Percentiles rank a stretch among this genome's conserved stretches.
These are phyloP conservation scores for Cyberlindnera japonica DNA, from an alignment of 805 yeast genomes.

Conservation along the genomic window DNA sequence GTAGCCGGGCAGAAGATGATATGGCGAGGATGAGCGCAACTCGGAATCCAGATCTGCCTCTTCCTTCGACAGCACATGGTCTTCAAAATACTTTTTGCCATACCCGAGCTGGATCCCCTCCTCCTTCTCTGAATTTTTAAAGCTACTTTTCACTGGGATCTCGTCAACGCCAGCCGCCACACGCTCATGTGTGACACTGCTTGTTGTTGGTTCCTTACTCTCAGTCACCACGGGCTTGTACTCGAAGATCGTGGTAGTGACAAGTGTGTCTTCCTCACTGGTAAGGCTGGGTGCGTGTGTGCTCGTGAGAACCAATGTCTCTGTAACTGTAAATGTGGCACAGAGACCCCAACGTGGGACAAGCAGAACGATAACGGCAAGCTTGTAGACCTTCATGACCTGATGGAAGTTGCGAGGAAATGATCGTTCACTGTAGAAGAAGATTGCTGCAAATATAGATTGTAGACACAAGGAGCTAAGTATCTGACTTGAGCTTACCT, in stretches of 20 bases:
- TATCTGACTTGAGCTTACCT: too few species aligned
- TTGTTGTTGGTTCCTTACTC: background rate
- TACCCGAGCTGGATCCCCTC: background rate
- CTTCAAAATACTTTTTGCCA: conserved; percentile 5
- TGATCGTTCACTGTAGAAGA: too few species aligned
- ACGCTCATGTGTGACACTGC: background rate
- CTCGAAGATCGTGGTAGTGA: conserved; percentile 9
- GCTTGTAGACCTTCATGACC: background rate
- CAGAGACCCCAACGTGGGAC: background rate
- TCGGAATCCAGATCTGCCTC: background rate
- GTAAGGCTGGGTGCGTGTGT: too few species aligned
- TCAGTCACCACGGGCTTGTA: background rate
- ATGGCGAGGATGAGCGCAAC: conserved; percentile 10
- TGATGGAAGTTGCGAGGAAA: too few species aligned
- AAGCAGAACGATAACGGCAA: background rate
- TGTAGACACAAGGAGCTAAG: too few species aligned
- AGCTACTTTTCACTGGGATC: background rate
- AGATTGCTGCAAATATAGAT: too few species aligned
- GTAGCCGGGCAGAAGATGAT: conserved; percentile 13
- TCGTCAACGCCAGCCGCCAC: background rate
- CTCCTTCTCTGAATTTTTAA: background rate
- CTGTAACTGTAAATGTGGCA: conserved; percentile 14
- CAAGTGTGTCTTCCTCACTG: conserved; percentile 1
- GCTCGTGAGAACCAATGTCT: conserved; percentile 4
- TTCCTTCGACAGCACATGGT: background rate